Percentiles rank a stretch among this genome's conserved stretches.
Conservation (phyloP, 2,329 filamentous ascomycete species). For the Tolypocladium inflatum region DNA sequence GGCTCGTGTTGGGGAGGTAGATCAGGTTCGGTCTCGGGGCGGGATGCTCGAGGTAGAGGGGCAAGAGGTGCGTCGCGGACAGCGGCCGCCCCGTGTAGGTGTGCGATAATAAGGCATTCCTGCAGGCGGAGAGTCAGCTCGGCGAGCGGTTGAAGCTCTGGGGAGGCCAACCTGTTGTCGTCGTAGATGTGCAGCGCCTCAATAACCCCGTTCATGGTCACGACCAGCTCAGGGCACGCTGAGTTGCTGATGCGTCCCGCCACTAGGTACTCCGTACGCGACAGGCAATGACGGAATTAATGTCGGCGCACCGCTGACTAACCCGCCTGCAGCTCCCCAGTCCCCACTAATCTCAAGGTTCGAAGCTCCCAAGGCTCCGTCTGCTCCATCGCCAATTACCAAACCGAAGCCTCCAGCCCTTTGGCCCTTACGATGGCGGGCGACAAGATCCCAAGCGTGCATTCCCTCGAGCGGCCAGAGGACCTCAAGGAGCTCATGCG, state of each 20-base stretch:
- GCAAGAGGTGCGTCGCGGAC: slow-evolving; percentile 64
- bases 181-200: slow-evolving; percentile 97
- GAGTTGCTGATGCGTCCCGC: too few relatives aligned
- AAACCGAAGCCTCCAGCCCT: background rate
- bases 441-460: slow-evolving; percentile 37
- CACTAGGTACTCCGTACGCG: background rate
- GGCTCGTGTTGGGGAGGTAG: slow-evolving; percentile 72
- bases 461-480: slow-evolving; percentile 50
- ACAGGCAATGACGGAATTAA: background rate
- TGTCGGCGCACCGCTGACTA: background rate
- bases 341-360: background rate
- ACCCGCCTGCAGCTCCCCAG: background rate
- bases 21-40: slow-evolving; percentile 75
- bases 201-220: slow-evolving; percentile 73
- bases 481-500: slow-evolving; percentile 49
- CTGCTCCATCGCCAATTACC: background rate
- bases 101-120: slow-evolving; percentile 79
- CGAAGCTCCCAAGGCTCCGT: background rate
- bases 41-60: slow-evolving; percentile 78
- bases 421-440: slow-evolving; percentile 17
- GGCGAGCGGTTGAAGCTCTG: background rate
- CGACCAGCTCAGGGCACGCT: slow-evolving; percentile 3
- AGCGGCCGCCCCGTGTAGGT: slow-evolving; percentile 77
- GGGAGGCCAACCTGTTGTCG: slow-evolving; percentile 67
- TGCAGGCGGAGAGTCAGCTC: slow-evolving; percentile 25